Evolutionary conservation across 345 rosid species (phyloP), one percentile per base, ranked within the genome.

Genomic region (Angophora floribunda): DNA sequence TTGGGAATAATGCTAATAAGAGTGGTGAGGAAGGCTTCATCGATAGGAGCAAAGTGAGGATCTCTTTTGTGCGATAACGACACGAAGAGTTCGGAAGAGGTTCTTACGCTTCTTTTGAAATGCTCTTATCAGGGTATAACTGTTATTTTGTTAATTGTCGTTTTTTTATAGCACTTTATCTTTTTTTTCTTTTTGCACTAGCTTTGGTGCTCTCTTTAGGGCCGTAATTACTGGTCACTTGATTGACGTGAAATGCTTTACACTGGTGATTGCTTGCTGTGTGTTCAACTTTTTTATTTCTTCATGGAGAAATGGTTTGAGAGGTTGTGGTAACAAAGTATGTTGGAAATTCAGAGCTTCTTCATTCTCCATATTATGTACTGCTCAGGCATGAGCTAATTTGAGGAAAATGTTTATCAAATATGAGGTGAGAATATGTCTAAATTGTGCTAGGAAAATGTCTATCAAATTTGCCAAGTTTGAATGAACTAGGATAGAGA

Each of bases 11-110:
- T 14, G 89, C 87, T 50, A 86, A 65, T 86, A 94, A 92, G 45
- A 89, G 89, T n/a, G 91, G 94, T 55, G 97, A 96, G 88, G 98
- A 96, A 87, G 99, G 99, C 52, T 94, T 98, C 51, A 93, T 95
- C 90, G 99, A 98, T 70, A 93, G 99, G 93, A 97, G 99, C 93
- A 97, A 94, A 95, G 99, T 98, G 85, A 94, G 99, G 92, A 98
- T 98, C 91, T 92, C 82, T 98, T 96, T 92, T 98, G 57, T 98
- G 99, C 78, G 99, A 98, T 90, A 97, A 94, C 87, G 97, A 97
- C 91, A 41, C 94, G 30, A 93, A 92, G 89, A 96, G 99, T 88
- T 94, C 93, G 70, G 95, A 93, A 87, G 99, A 95, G 90, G 98
- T 93, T 88, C 93, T 90, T 87, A 91, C 95, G 32, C 98, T 98